phyloP scores from a whole-genome alignment of 2,329 filamentous ascomycete genomes.

The Ilyonectria sp. region DNA sequence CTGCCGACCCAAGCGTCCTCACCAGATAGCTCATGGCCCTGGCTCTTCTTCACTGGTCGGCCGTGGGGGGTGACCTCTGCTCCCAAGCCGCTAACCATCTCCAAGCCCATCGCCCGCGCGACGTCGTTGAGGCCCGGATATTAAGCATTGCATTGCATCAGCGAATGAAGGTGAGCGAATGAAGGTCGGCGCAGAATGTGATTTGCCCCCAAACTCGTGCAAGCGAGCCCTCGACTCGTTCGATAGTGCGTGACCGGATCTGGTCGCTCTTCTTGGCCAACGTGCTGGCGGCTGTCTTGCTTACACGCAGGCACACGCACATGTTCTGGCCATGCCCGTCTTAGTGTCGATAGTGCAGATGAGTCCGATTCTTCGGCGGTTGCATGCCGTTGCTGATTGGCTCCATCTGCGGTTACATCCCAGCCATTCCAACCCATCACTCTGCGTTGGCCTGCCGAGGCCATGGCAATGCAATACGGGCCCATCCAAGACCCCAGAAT shows the following conservation, averaged over 20 bases:
- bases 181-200: slow-evolving; percentile 17
- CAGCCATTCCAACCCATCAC: slow-evolving; percentile 16
- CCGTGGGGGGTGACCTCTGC: not conserved
- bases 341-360: not conserved
- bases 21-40: not conserved
- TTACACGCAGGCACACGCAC: not conserved
- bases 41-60: not conserved
- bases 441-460: slow-evolving; percentile 2
- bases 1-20: not conserved
- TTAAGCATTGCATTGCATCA: slow-evolving; percentile 24
- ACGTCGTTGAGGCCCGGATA: not conserved
- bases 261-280: not conserved
- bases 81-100: not conserved
- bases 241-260: slow-evolving; percentile 40
- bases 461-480: slow-evolving; percentile 8
- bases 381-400: slow-evolving; percentile 27
- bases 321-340: not conserved
- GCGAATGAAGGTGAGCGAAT: slow-evolving; percentile 4
- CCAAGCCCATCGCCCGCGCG: slow-evolving; percentile 24
- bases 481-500: slow-evolving; percentile 6
- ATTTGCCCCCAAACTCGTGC: slow-evolving; percentile 36
- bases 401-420: slow-evolving; percentile 5
- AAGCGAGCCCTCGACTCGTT: slow-evolving; percentile 40
- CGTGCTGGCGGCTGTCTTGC: not conserved
- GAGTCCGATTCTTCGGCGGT: slow-evolving; percentile 27